Base-by-base conservation (phyloP, 202 grass and related monocot species). In the Panicum hallii region DNA sequence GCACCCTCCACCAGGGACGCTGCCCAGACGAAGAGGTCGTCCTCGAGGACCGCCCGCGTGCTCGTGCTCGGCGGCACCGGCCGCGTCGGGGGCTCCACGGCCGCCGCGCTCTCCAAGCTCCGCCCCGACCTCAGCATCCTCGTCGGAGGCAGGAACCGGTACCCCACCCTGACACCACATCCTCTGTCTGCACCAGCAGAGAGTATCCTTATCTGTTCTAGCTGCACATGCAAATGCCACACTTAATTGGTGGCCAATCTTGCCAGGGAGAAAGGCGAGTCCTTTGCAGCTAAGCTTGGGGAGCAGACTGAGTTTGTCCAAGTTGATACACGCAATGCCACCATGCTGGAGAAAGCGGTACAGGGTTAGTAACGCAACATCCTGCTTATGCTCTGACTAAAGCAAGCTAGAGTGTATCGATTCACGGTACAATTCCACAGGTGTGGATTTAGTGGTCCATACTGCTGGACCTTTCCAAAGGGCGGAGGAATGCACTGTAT, bases 41-140 rank as follows among this genome's bases (percentile, higher is more conserved):
- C 63, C 41, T 52, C 87, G 15, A 79, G 19, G 20, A 81, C 23
- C 63, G 88, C 81, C 17, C 88, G 91, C 79, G 96, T 96, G 61
- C 91, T 99, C 48, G 84, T 99, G 64, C 57, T 99, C 10, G 96
- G 96, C 11, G 96, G 89, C 78, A 90, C 96, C 48, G 96, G 96
- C 13, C 93, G 96, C 42, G 91, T 99, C 65, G 93, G 96, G 7
- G 96, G 96, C 7, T 95, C 96, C 81, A 94, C 96, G 14, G 93
- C 91, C 75, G 70, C 88, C 68, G 93, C 91, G 23, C 93, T 98
- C 16, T 94, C 93, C 40, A 86, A 88, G 40, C 96, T 95, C 72
- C 84, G 89, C 22, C 96, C 96, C 15, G 75, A 88, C 69, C 75
- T 95, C 17, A 85, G 38, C 83, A 79, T 98, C 69, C 74, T 90